Evolutionary conservation across 2,329 filamentous ascomycete species (phyloP).

Genomic region (Fusarium irregulare): DNA sequence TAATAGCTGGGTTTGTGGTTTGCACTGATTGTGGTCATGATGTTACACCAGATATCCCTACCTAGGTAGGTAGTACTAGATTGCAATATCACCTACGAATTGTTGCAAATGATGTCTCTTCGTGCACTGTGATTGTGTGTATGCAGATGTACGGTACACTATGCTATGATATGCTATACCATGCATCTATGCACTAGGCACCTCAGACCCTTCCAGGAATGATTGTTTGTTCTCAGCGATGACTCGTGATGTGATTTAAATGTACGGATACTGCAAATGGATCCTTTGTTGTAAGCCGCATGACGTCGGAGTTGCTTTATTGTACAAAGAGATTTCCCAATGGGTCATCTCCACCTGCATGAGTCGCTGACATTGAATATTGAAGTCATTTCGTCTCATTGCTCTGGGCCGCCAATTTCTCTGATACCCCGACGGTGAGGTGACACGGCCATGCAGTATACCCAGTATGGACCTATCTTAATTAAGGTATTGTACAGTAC

Average conservation of each 20-base stretch:
- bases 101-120: neutral
- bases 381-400: neutral
- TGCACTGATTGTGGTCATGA: conserved; percentile 39
- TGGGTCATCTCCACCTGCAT: conserved; percentile 5
- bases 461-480: too few relatives aligned
- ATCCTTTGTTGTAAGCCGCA: neutral
- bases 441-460: neutral
- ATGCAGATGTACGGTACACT: neutral
- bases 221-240: neutral
- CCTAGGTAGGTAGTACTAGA: conserved; percentile 15
- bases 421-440: neutral
- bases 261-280: neutral
- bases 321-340: conserved; percentile 5
- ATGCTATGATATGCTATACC: neutral
- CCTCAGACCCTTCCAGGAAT: neutral
- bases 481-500: neutral
- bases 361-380: neutral
- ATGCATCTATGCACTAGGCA: too few relatives aligned
- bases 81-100: conserved; percentile 36
- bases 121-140: neutral
- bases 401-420: neutral
- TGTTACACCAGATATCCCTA: conserved; percentile 34
- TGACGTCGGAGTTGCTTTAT: conserved; percentile 18
- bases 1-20: conserved; percentile 17
- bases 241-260: neutral